These are phyloP conservation scores for Acacia crassicarpa DNA, from an alignment of 306 rosid genomes.

Conservation along the genomic window DNA sequence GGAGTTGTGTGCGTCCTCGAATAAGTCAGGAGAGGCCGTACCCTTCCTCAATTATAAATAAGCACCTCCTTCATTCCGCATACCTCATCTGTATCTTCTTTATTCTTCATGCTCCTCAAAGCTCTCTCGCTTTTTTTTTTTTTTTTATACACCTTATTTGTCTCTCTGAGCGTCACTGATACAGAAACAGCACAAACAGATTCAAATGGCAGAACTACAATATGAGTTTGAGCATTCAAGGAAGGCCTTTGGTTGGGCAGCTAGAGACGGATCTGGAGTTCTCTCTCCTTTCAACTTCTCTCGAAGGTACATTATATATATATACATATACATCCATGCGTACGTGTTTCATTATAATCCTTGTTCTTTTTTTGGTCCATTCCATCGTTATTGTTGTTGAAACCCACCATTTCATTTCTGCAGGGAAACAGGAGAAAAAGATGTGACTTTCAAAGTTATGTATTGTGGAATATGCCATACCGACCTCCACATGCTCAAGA, in stretches of 20 bases:
- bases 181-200: neutral
- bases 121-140: neutral
- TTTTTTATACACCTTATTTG: neutral
- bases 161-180: neutral
- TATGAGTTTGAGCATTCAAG: constrained; percentile 40
- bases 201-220: neutral
- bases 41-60: neutral
- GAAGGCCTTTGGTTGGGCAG: constrained; percentile 56
- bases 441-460: constrained; percentile 46
- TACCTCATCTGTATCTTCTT: neutral
- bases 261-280: constrained; percentile 36
- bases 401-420: neutral
- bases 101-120: too few species aligned
- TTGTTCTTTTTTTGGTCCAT: neutral
- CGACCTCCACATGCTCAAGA: constrained; percentile 51
- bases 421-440: constrained; percentile 46
- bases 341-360: neutral
- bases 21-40: neutral
- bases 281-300: constrained; percentile 51
- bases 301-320: constrained; percentile 36
- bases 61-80: neutral
- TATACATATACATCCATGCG: neutral
- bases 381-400: neutral
- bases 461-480: constrained; percentile 67
- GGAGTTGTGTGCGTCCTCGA: neutral